These are phyloP conservation scores for Penicillium bialowiezense DNA, from an alignment of 495 filamentous ascomycete species.

Conservation along the genomic window DNA sequence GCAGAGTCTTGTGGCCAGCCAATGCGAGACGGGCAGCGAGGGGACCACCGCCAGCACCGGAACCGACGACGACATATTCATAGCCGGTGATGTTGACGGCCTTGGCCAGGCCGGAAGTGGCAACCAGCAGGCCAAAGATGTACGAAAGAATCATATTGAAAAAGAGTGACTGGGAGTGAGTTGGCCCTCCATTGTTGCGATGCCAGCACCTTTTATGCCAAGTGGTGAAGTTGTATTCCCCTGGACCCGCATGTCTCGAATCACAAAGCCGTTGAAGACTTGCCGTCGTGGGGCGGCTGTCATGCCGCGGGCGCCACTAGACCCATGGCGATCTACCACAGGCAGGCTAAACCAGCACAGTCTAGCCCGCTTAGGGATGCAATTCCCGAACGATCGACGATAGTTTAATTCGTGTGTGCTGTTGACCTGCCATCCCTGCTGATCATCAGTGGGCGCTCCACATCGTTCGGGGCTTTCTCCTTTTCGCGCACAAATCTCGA, in stretches of 20 bases:
- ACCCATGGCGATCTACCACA: neutral
- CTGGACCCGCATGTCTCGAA: neutral
- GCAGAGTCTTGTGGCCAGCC: slow-evolving; percentile 56
- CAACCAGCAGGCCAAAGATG: slow-evolving; percentile 10
- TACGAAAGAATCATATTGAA: neutral
- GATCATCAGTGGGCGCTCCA: neutral
- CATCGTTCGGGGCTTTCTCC: neutral
- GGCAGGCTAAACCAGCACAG: neutral
- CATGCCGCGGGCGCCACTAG: neutral
- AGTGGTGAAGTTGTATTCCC: too few relatives aligned
- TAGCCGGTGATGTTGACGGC: slow-evolving; percentile 40
- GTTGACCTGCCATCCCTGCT: neutral
- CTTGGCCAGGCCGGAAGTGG: slow-evolving; percentile 20
- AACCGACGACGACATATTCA: slow-evolving; percentile 67
- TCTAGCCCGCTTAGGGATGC: neutral
- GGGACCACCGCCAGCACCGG: slow-evolving; percentile 63
- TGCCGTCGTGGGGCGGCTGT: neutral
- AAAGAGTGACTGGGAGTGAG: slow-evolving; percentile 2
- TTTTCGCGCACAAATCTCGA: neutral
- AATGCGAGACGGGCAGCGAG: slow-evolving; percentile 59
- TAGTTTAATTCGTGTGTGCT: neutral
- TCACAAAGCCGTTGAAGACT: neutral
- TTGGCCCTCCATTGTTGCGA: neutral
- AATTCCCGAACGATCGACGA: neutral
- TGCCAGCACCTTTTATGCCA: neutral